These are phyloP conservation scores for Rhodosporidiobolus sp. DNA, from an alignment of 768 basidiomycete genomes.

Conservation along the genomic window DNA sequence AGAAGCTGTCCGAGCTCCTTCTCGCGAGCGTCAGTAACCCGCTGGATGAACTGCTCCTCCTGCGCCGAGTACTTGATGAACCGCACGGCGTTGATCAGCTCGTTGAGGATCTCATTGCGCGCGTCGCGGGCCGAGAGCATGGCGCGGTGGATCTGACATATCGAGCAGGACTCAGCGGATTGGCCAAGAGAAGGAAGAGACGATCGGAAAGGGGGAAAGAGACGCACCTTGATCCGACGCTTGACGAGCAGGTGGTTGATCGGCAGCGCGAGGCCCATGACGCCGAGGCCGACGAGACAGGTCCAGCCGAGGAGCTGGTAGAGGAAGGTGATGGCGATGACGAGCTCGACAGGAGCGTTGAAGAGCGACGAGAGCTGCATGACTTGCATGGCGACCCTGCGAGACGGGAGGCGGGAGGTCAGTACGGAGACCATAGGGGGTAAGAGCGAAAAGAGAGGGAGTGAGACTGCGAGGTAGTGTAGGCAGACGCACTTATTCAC, in stretches of 20 bases:
- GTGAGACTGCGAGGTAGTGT: too few species aligned
- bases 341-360: constrained; percentile 33
- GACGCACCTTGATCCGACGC: constrained; percentile 25
- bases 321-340: constrained; percentile 32
- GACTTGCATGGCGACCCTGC: constrained; percentile 29
- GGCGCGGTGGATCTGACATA: constrained; percentile 18
- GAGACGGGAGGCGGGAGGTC: too few species aligned
- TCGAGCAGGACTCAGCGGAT: too few species aligned
- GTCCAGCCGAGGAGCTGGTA: constrained; percentile 42
- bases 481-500: constrained; percentile 56
- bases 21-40: constrained; percentile 18
- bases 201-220: not conserved
- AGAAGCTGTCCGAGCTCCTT: constrained; percentile 21
- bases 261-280: constrained; percentile 35
- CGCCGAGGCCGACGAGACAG: constrained; percentile 31
- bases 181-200: not conserved
- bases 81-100: constrained; percentile 46
- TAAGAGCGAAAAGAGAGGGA: not conserved
- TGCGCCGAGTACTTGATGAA: constrained; percentile 42
- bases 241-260: constrained; percentile 32
- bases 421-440: too few species aligned
- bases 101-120: constrained; percentile 49
- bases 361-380: constrained; percentile 26
- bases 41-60: constrained; percentile 22
- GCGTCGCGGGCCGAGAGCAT: constrained; percentile 49